These are phyloP conservation scores for Solanum appendiculatum DNA, from an alignment of 257 asterid species.

Conservation along the genomic window DNA sequence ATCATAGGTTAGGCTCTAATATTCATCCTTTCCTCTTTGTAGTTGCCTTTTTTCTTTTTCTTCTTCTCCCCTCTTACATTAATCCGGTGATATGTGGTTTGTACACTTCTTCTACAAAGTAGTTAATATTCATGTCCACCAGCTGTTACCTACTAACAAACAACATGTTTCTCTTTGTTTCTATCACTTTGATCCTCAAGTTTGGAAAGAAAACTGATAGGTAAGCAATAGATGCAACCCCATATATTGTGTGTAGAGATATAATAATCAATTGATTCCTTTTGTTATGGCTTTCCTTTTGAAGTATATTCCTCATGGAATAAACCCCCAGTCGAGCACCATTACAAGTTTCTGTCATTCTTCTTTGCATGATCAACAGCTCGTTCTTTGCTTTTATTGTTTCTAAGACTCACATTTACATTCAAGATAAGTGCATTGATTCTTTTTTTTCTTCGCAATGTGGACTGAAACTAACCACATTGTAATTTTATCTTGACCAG, in stretches of 20 bases:
- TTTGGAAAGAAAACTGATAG: not conserved
- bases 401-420: not conserved
- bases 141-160: not conserved
- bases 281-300: not conserved
- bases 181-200: not conserved
- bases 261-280: not conserved
- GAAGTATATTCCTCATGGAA: not conserved
- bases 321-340: not conserved
- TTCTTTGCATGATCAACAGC: not conserved
- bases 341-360: not conserved
- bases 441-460: not conserved
- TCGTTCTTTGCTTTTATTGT: not conserved
- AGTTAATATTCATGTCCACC: not conserved
- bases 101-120: not conserved
- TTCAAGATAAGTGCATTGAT: not conserved
- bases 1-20: slow-evolving; percentile 36
- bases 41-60: not conserved
- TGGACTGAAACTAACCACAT: not conserved
- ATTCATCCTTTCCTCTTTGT: not conserved
- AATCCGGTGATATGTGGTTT: not conserved
- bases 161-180: not conserved
- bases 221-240: not conserved
- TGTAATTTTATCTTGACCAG: slow-evolving; percentile 12
- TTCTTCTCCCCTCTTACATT: not conserved
- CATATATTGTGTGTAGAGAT: not conserved